Conservation (phyloP, 441 rosid species). For the Pelargonium myrrhifolium region DNA sequence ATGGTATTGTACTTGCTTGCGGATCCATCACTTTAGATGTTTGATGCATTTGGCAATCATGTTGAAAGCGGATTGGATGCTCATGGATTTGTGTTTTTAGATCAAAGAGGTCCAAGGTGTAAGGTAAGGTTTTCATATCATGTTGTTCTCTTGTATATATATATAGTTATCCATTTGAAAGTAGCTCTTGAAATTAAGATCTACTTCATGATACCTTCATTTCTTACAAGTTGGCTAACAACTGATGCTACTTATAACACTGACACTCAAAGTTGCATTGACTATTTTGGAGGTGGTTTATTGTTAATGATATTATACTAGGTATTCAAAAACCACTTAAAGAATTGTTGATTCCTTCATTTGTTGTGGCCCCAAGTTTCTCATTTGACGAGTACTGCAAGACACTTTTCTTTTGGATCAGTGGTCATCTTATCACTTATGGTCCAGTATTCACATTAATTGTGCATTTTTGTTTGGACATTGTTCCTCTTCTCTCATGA, state of each 20-base stretch:
- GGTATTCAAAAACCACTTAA: too few species aligned
- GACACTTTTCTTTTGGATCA: background rate
- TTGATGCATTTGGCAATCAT: conserved; percentile 59
- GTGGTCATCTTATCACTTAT: background rate
- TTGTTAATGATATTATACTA: too few species aligned
- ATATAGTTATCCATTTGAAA: background rate
- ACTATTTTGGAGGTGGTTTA: too few species aligned
- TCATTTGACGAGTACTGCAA: too few species aligned
- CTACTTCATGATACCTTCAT: background rate
- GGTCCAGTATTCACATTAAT: background rate
- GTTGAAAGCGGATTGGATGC: conserved; percentile 32
- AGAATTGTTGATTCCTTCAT: too few species aligned
- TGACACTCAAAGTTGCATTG: too few species aligned
- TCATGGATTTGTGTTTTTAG: conserved; percentile 41
- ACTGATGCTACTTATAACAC: too few species aligned
- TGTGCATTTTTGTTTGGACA: background rate
- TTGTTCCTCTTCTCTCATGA: background rate
- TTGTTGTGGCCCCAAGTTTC: too few species aligned
- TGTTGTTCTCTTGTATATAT: background rate
- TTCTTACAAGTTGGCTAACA: background rate
- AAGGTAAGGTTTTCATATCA: conserved; percentile 32
- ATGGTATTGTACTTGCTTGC: conserved; percentile 14
- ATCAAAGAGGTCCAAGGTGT: conserved; percentile 25
- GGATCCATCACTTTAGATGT: conserved; percentile 31
- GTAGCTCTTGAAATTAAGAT: background rate